Conservation (phyloP, 2,329 filamentous ascomycete species). For the Magnaporthales sp. region DNA sequence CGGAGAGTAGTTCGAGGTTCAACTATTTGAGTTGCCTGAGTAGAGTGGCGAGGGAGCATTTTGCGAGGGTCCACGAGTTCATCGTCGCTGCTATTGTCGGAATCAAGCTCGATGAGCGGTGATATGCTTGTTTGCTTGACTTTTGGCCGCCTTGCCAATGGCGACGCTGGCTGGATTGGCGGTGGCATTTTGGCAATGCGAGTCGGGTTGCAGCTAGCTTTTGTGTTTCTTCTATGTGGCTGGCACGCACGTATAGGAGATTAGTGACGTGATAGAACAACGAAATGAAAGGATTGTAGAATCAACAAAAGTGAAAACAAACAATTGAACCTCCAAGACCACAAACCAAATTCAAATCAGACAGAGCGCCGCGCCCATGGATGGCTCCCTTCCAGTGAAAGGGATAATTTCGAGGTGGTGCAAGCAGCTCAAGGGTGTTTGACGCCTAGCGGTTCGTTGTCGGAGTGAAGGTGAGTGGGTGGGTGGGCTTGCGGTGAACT, state of each 20-base stretch:
- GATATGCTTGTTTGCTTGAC: constrained; percentile 1
- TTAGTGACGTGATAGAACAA: not conserved
- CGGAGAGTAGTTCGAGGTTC: constrained; percentile 25
- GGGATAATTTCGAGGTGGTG: not conserved
- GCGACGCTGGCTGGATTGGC: not conserved
- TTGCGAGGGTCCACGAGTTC: not conserved
- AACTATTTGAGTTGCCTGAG: constrained; percentile 38
- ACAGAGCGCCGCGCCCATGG: not conserved
- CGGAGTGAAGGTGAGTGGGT: not conserved
- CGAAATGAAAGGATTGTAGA: not conserved
- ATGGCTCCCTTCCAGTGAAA: not conserved
- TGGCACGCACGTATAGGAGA: not conserved
- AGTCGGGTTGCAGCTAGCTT: not conserved
- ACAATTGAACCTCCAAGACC: not conserved
- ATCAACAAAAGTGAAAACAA: not conserved
- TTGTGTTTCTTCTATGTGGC: not conserved
- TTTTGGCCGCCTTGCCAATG: constrained; percentile 4
- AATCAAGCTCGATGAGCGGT: not conserved
- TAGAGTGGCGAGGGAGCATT: constrained; percentile 32
- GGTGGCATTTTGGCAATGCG: not conserved
- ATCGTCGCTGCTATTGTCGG: constrained; percentile 7
- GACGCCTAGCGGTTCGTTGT: not conserved
- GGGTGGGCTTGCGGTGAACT: not conserved
- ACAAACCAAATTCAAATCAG: not conserved
- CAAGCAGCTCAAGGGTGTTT: not conserved